These are phyloP conservation scores for Malassezia yamatoensis DNA, from an alignment of 1,284 basidiomycete genomes.

Conservation along the genomic window DNA sequence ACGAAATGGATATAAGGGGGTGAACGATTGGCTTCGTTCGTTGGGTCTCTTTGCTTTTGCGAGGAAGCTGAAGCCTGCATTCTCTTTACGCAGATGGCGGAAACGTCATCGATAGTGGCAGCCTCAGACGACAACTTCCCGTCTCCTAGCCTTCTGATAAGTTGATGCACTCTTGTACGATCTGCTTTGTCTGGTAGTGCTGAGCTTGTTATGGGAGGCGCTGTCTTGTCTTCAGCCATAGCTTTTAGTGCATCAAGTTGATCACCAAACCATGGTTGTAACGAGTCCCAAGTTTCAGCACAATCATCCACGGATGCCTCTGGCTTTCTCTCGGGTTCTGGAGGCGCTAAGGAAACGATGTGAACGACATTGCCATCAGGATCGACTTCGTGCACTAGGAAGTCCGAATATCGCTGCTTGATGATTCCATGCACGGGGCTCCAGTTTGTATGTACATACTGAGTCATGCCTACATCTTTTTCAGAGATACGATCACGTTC, in stretches of 20 bases:
- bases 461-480: conserved; percentile 25
- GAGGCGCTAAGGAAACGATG: conserved; percentile 27
- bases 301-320: not conserved
- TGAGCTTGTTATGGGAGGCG: conserved; percentile 50
- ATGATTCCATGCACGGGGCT: conserved; percentile 38
- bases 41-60: conserved; percentile 42
- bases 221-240: not conserved
- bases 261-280: conserved; percentile 18
- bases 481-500: conserved; percentile 1
- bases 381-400: conserved; percentile 35
- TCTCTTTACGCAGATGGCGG: conserved; percentile 16
- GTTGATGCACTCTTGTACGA: conserved; percentile 70
- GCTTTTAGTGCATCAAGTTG: conserved; percentile 16
- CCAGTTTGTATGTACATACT: conserved; percentile 26
- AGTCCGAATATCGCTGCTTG: conserved; percentile 43
- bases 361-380: conserved; percentile 19
- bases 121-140: conserved; percentile 71
- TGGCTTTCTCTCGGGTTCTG: not conserved
- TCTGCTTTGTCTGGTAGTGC: conserved; percentile 70
- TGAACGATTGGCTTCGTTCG: conserved; percentile 49
- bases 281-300: conserved; percentile 7
- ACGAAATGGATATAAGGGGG: conserved; percentile 88
- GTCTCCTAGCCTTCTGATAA: conserved; percentile 67
- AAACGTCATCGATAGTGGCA: conserved; percentile 50
- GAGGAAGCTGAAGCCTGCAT: conserved; percentile 10